A percentile compares a stretch with the other conserved stretches of the same genome.
Conservation (phyloP, 2,329 filamentous ascomycete species). For the Clarireedia sp. region DNA sequence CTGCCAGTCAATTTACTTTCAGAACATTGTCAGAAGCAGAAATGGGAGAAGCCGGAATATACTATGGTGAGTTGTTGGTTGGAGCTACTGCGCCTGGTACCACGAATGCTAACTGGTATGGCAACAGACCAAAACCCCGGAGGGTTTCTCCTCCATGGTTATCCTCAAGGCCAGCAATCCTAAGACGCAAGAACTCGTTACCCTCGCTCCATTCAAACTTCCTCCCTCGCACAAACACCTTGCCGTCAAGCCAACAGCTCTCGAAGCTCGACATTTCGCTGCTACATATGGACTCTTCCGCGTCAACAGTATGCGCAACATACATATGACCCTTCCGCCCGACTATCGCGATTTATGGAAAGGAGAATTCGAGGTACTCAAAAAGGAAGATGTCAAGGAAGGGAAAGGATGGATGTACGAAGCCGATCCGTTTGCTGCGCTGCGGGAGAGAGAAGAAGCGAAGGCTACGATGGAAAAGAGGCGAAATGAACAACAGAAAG, state of each 20-base stretch:
- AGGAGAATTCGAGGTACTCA: conserved; percentile 72
- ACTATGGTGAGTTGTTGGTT: conserved; percentile 50
- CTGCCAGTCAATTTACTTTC: conserved; percentile 87
- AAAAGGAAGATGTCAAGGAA: conserved; percentile 70
- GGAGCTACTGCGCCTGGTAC: no score
- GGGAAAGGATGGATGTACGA: conserved; percentile 89
- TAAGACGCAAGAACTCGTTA: conserved; percentile 73
- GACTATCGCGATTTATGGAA: conserved; percentile 89
- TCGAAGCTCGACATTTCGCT: conserved; percentile 89
- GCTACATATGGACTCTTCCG: conserved; percentile 87
- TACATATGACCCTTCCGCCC: conserved; percentile 89
- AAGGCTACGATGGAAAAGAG: conserved; percentile 72
- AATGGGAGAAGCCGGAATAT: conserved; percentile 92
- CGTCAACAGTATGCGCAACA: conserved; percentile 90
- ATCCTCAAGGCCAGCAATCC: conserved; percentile 66
- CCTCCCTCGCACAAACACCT: conserved; percentile 69
- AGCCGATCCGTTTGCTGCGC: conserved; percentile 81
- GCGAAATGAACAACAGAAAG: conserved; percentile 59
- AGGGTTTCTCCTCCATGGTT: conserved; percentile 73
- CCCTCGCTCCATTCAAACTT: conserved; percentile 73
- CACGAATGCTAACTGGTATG: background rate
- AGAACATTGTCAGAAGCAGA: conserved; percentile 92
- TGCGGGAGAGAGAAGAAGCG: conserved; percentile 71
- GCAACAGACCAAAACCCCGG: conserved; percentile 53
- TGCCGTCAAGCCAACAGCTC: conserved; percentile 65